Conservation (phyloP, 2,329 filamentous ascomycete genomes). For the Lizonia empirigonia region DNA sequence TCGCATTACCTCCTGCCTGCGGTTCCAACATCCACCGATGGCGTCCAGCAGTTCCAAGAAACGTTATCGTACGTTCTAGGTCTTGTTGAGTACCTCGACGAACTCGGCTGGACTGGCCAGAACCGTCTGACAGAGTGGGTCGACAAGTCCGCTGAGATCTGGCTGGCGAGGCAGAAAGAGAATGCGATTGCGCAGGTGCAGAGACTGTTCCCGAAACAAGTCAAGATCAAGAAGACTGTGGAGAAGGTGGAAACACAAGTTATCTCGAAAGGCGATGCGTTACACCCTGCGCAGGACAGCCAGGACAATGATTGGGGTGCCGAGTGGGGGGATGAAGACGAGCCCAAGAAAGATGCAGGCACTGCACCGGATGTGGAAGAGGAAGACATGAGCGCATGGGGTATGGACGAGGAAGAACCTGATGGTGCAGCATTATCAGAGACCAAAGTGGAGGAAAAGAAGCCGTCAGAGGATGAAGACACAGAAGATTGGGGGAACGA, state of each 20-base stretch:
- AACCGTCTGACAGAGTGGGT: slow-evolving; percentile 78
- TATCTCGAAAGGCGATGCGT: slow-evolving; percentile 71
- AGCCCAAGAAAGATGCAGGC: slow-evolving; percentile 13
- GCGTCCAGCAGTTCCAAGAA: slow-evolving; percentile 73
- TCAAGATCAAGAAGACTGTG: slow-evolving; percentile 71
- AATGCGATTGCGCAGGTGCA: slow-evolving; percentile 77
- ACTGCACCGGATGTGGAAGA: slow-evolving; percentile 46
- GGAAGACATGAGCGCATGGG: slow-evolving; percentile 58
- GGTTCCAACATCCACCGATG: slow-evolving; percentile 75
- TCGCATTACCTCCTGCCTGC: slow-evolving; percentile 75
- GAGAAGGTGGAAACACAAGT: slow-evolving; percentile 85
- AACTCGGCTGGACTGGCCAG: slow-evolving; percentile 66
- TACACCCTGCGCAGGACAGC: slow-evolving; percentile 61
- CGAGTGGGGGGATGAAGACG: slow-evolving; percentile 72
- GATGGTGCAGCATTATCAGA: slow-evolving; percentile 29
- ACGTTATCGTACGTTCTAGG: slow-evolving; percentile 67
- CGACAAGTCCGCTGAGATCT: slow-evolving; percentile 76
- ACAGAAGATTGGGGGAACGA: slow-evolving; percentile 73
- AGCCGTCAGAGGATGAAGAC: slow-evolving; percentile 45
- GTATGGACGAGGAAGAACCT: slow-evolving; percentile 48
- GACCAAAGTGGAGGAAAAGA: slow-evolving; percentile 43
- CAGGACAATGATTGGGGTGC: slow-evolving; percentile 72
- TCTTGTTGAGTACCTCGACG: slow-evolving; percentile 69
- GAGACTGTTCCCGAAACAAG: slow-evolving; percentile 67
- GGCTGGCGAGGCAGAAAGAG: slow-evolving; percentile 84